Base-by-base conservation (phyloP, 2,329 filamentous ascomycete species). In the Dothistroma pini region DNA sequence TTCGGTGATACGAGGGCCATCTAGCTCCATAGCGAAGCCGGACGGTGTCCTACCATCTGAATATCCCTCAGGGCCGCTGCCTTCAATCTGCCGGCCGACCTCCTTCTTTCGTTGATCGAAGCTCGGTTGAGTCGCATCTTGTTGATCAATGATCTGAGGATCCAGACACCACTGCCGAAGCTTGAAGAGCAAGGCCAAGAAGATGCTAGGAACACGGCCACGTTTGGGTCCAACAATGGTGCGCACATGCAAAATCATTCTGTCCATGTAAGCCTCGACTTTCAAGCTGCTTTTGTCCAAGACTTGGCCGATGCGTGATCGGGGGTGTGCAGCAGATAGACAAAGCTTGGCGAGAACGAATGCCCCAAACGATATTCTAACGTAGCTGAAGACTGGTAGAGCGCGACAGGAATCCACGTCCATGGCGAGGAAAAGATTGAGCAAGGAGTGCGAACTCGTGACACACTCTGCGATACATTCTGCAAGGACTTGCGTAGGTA, bases 291-390 rank as follows among this genome's bases (percentile, higher is more conserved):
- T 83, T 64, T 84, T 84, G 66, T 86, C 81, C 64, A 93, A 87
- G 19, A 92, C 83, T 62, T 84, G 83, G n/a, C 86, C 86, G 1
- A 93, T 81, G 66, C 88, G 86, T 16, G 84, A 87, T 47, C 83
- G 82, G 0, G 86, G 83, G 14, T 83, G 81, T 1, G 84, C 83
- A 3, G 87, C 85, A 9, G 86, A 84, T 54, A 89, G 87, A 74
- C 88, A 88, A 63, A 92, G 83, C 74, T 91, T 91, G 72, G 90
- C 88, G 41, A 91, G 78, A 34, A 89, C 84, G 21, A 91, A 86
- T 2, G 87, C 82, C 6, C 86, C 86, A 70, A 90, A 91, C 11
- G 88, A 85, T 19, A 90, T 84, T 31, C 89, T 85, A 16, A 90
- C 88, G 68, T 89, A 86, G 72, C 84, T 85, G 69, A 89, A 87